Percentiles rank a stretch among this genome's conserved stretches.
These are phyloP conservation scores for Andalucia godoyi DNA, from an alignment of 78 protist genomes.

Conservation along the genomic window DNA sequence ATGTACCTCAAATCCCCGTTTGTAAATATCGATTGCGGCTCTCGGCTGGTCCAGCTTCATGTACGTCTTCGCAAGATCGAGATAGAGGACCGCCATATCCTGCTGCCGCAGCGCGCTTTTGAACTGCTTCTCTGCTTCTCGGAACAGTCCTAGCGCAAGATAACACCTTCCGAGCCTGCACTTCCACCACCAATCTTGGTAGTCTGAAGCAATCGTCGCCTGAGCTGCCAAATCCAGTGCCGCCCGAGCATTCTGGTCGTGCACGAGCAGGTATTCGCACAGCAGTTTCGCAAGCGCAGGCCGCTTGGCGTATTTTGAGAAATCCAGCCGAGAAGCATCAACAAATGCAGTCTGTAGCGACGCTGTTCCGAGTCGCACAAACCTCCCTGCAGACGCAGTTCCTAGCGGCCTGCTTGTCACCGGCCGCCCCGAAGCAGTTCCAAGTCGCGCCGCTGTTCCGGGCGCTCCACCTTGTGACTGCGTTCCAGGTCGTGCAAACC, in stretches of 20 bases:
- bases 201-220: slow-evolving; percentile 10
- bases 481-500: slow-evolving; percentile 73
- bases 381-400: slow-evolving; percentile 30
- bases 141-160: slow-evolving; percentile 42
- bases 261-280: slow-evolving; percentile 39
- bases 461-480: neutral
- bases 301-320: slow-evolving; percentile 42
- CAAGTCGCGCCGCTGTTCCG: neutral
- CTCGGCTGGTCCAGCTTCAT: slow-evolving; percentile 50
- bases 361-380: slow-evolving; percentile 76
- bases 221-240: slow-evolving; percentile 56
- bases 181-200: slow-evolving; percentile 79
- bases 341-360: slow-evolving; percentile 32
- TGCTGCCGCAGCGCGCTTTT: slow-evolving; percentile 14
- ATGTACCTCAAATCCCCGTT: neutral
- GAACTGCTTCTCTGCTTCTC: slow-evolving; percentile 65
- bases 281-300: slow-evolving; percentile 52
- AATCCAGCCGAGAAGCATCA: slow-evolving; percentile 29
- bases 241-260: slow-evolving; percentile 36
- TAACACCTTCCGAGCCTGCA: slow-evolving; percentile 47
- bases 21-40: slow-evolving; percentile 39
- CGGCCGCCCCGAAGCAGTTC: neutral
- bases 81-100: slow-evolving; percentile 22
- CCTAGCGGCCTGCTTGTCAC: slow-evolving; percentile 20
- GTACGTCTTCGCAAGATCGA: slow-evolving; percentile 49